phyloP scores from a whole-genome alignment of 2,329 filamentous ascomycete species.

The Leptographium flavum region DNA sequence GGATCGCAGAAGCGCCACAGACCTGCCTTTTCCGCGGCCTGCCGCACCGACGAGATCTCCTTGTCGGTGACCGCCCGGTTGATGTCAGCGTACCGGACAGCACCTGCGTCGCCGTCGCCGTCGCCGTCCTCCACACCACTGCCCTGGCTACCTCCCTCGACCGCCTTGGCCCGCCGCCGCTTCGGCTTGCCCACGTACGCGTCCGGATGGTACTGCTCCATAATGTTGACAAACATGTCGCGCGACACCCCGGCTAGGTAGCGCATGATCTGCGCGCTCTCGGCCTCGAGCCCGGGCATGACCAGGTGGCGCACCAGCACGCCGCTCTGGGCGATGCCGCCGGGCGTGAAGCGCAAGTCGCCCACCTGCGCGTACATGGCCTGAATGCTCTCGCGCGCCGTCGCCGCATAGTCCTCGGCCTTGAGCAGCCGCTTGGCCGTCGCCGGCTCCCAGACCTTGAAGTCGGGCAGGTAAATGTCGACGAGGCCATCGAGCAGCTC shows the following conservation, averaged over 20 bases:
- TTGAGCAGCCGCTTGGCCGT: conserved; percentile 63
- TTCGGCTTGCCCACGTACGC: conserved; percentile 66
- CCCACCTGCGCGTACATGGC: conserved; percentile 73
- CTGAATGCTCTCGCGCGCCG: conserved; percentile 62
- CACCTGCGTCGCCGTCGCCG: conserved; percentile 16
- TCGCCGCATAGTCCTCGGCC: conserved; percentile 58
- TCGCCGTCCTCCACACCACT: conserved; percentile 18
- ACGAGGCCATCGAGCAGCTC: conserved; percentile 63
- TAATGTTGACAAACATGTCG: conserved; percentile 71
- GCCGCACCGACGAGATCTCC: conserved; percentile 52
- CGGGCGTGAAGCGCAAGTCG: conserved; percentile 66
- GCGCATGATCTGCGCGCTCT: conserved; percentile 58
- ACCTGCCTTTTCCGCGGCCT: conserved; percentile 55
- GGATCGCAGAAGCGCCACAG: conserved; percentile 68
- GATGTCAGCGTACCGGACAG: conserved; percentile 62
- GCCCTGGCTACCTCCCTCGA: conserved; percentile 11
- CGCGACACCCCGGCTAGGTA: conserved; percentile 61
- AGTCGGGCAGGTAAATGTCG: conserved; percentile 79
- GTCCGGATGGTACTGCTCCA: conserved; percentile 76
- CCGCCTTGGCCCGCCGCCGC: conserved; percentile 14
- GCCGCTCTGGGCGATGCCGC: conserved; percentile 68
- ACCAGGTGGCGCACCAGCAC: conserved; percentile 67
- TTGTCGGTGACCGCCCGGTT: conserved; percentile 53
- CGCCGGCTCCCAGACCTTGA: conserved; percentile 61
- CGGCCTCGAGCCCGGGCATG: conserved; percentile 67